Evolutionary conservation across 106 monocot genomes (phyloP), one percentile per base, ranked within the genome.

Genomic region (Dendrobium chrysotoxum): DNA sequence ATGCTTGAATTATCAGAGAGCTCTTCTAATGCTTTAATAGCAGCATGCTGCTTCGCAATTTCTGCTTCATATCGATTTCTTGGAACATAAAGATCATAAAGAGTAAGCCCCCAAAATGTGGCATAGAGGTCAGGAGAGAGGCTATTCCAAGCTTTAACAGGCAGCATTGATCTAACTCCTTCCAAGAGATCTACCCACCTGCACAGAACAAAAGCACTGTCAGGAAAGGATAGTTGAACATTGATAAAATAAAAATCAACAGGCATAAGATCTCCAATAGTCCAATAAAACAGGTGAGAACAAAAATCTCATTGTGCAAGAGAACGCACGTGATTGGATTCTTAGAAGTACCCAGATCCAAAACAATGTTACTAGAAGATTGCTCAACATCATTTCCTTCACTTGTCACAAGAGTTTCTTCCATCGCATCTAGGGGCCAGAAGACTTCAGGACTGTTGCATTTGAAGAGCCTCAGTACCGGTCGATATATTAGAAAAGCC

Each of bases 51-150:
- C 81, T 99, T 99, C 21, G 83, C 74, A 30, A 99, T 93, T 90
- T 99, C 99, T 72, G 92, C 80, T 57, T 91, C 92, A 79, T 99
- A 99, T 54, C 99, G 87, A 79, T 61, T 84, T 91, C 81, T 93
- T 38, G 99, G 99, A 76, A 99, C 90, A 85, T 95, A 87, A 61
- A 99, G 91, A 79, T 99, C 99, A 82, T 95, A 99, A 1, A 95
- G 90, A 77, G 99, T 95, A 58, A 99, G 86, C 9, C 99, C 99
- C 99, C 99, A 99, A 82, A 99, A 99, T 46, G 99, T 93, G 40
- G 87, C 86, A 88, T 99, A 95, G 4, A 99, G 83, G 81, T 99
- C 99, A 84, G 99, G 90, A 38, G 99, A 99, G 18, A 99, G 89
- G 81, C 95, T 93, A 81, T 93, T 99, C 93, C 95, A 95, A 38